Percentiles rank a stretch among this genome's conserved stretches.
Conservation (phyloP, 106 monocot genomes). For the Agapanthus africanus region DNA sequence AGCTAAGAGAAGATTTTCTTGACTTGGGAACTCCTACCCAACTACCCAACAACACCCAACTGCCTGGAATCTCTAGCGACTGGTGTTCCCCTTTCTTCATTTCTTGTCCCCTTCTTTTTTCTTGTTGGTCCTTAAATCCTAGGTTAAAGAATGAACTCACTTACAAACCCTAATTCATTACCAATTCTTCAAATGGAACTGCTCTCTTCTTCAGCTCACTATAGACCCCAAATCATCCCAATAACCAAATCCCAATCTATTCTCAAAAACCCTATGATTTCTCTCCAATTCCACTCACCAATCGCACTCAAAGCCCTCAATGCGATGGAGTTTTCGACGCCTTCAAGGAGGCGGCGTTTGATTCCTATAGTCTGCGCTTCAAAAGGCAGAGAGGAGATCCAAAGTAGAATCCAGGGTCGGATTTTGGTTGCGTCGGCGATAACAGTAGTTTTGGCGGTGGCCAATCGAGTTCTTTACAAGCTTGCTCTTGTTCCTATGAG, state of each 20-base stretch:
- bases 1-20: too few species aligned
- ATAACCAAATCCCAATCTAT: not conserved
- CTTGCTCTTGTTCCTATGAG: slow-evolving; percentile 91
- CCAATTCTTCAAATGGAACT: slow-evolving; percentile 16
- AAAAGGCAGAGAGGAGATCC: slow-evolving; percentile 5
- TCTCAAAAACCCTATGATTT: slow-evolving; percentile 1
- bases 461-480: slow-evolving; percentile 89
- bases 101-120: too few species aligned
- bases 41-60: too few species aligned
- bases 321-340: not conserved
- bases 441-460: slow-evolving; percentile 61
- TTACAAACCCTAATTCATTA: too few species aligned
- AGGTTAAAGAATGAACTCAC: too few species aligned
- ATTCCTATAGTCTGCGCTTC: slow-evolving; percentile 8
- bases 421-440: slow-evolving; percentile 42
- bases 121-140: too few species aligned
- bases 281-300: not conserved
- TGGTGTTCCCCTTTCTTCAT: too few species aligned
- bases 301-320: not conserved
- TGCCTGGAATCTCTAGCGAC: too few species aligned
- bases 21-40: too few species aligned
- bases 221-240: not conserved
- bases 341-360: not conserved
- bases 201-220: not conserved
- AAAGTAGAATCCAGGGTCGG: slow-evolving; percentile 11